Conservation (phyloP, 2,329 filamentous ascomycete species). For the Trichocomaceae sp. region DNA sequence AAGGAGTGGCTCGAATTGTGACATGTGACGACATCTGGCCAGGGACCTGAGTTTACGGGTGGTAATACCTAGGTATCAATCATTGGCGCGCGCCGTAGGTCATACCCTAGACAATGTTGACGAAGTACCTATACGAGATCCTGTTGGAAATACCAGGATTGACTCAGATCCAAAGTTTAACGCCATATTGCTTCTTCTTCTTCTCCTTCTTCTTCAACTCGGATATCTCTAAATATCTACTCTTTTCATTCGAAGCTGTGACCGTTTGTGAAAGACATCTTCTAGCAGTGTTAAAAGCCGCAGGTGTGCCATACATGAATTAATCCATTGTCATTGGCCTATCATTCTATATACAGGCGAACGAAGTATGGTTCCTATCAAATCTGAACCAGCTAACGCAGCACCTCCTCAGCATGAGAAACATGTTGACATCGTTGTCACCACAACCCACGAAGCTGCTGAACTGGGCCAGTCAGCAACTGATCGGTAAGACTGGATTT, state of each 20-base stretch:
- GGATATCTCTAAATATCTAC: not conserved
- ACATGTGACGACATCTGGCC: not conserved
- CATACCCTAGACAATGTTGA: not conserved
- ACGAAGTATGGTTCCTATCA: not conserved
- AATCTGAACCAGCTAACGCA: not conserved
- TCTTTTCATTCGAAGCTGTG: not conserved
- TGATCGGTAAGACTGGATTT: conserved; percentile 34
- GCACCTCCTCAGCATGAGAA: not conserved
- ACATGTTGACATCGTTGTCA: not conserved
- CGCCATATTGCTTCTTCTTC: too few species aligned
- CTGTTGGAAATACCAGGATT: not conserved
- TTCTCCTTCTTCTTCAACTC: not conserved
- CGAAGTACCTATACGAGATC: not conserved
- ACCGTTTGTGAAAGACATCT: not conserved
- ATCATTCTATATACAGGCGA: not conserved
- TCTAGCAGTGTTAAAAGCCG: not conserved
- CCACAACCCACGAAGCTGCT: conserved; percentile 31
- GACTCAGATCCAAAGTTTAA: not conserved
- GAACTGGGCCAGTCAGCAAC: conserved; percentile 44
- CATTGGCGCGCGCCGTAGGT: not conserved
- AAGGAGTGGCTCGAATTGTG: too few species aligned
- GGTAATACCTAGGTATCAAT: too few species aligned
- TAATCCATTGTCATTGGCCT: not conserved
- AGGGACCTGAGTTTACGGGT: too few species aligned
- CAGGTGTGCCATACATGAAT: not conserved